These are phyloP conservation scores for Colletotrichum paranaense DNA, from an alignment of 2,329 filamentous ascomycete genomes.

Conservation along the genomic window DNA sequence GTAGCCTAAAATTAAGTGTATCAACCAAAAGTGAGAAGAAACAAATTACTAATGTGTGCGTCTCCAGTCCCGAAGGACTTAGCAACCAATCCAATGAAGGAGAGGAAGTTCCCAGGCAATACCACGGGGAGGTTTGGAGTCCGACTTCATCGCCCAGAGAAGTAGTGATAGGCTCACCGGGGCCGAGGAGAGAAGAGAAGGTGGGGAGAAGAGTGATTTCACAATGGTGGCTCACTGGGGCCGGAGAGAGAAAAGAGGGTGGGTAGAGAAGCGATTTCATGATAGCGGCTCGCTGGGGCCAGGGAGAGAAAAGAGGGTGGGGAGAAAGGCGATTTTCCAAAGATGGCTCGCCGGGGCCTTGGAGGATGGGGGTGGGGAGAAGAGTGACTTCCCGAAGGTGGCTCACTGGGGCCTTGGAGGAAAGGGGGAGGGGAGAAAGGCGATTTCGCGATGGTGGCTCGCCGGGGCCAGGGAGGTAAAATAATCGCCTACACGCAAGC, in stretches of 20 bases:
- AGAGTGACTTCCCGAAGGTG: neutral
- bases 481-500: neutral
- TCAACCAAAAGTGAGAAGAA: neutral
- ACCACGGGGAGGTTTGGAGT: slow-evolving; percentile 32
- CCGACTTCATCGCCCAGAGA: slow-evolving; percentile 26
- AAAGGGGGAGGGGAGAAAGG: neutral
- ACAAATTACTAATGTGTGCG: neutral
- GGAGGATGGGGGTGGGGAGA: neutral
- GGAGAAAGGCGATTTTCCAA: neutral
- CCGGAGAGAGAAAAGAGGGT: neutral
- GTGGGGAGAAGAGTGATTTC: neutral
- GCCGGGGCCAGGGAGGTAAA: neutral
- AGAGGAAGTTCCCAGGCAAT: slow-evolving; percentile 28
- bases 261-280: neutral
- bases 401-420: slow-evolving; percentile 9
- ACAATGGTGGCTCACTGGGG: neutral
- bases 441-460: neutral
- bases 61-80: slow-evolving; percentile 12
- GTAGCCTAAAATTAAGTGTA: neutral
- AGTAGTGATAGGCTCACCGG: slow-evolving; percentile 21
- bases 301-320: neutral
- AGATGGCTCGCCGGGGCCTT: slow-evolving; percentile 8
- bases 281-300: neutral
- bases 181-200: neutral
- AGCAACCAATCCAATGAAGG: slow-evolving; percentile 14